Conservation (phyloP, 2,329 filamentous ascomycete species). For the Leptoxyphium fumago region DNA sequence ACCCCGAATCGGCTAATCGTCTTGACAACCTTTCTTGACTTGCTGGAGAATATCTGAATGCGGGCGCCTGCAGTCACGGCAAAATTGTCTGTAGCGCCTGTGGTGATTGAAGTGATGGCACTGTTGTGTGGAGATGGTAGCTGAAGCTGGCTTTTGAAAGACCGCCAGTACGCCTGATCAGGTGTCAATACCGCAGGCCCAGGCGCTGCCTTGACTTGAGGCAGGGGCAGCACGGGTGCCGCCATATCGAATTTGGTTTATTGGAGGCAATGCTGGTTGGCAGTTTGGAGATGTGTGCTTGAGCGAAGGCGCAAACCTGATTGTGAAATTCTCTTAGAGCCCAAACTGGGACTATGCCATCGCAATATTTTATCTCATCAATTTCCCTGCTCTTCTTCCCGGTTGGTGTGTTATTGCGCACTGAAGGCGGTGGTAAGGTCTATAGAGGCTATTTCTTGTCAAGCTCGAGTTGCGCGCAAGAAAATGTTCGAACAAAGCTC, state of each 20-base stretch:
- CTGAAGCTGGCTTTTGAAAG: constrained; percentile 81
- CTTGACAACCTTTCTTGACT: constrained; percentile 81
- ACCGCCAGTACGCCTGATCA: constrained; percentile 92
- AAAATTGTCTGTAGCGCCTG: constrained; percentile 49
- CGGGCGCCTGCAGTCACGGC: constrained; percentile 89
- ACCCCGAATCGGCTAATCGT: constrained; percentile 73
- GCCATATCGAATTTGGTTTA: constrained; percentile 45
- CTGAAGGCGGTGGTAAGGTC: no score
- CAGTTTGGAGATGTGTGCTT: no score
- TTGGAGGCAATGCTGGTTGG: no score
- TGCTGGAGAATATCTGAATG: constrained; percentile 84
- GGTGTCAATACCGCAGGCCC: constrained; percentile 72
- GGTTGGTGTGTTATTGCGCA: no score
- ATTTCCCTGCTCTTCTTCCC: no score
- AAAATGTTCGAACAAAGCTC: neutral
- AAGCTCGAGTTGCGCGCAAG: neutral
- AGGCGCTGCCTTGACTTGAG: constrained; percentile 67
- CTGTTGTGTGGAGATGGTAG: constrained; percentile 83
- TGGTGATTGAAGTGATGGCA: constrained; percentile 69
- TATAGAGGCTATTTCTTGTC: no score
- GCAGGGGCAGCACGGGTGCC: constrained; percentile 66
- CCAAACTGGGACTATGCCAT: no score
- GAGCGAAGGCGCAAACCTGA: no score
- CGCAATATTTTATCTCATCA: no score
- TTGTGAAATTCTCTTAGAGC: no score